Evolutionary conservation across 805 yeast species (phyloP), one percentile per base, ranked within the genome.

Genomic region (Saccharomycopsis capsularis): DNA sequence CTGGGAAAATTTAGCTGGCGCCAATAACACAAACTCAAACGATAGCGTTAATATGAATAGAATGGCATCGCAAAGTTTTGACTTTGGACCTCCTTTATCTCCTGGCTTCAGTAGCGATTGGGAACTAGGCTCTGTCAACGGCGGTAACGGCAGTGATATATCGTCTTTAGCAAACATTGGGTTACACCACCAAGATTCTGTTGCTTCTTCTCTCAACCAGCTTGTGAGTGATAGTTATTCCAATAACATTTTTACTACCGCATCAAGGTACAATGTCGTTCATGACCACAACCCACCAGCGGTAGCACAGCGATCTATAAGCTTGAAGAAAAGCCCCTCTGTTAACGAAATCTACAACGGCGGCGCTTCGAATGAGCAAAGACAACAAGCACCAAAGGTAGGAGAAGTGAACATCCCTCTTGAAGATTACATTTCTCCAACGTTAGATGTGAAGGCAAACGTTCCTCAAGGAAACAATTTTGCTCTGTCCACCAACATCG

Each of bases 31-130:
- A 6, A n/a, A n/a, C 13, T 9, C 38, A 9, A 18, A n/a, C 6
- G 15, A 9, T n/a, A 16, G 38, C 18, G n/a, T 16, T 18, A 13
- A 9, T 13, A 34, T n/a, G 18, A 34, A 34, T 16, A 34, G 18
- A 11, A 34, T 9, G 6, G n/a, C 6, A 5, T 9, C 18, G 15
- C 38, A 9, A 18, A 13, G 16, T 13, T 25, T 25, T 18, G 44
- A 37, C 18, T 44, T 38, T 9, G 36, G 39, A 21, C 19, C 46
- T 19, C 50, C 52, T 23, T 44, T 48, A 19, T 32, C 46, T 4
- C 56, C 54, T 13, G 47, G 51, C 18, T 46, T 53, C 23, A 42
- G 42, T 32, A 50, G 51, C 15, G 54, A 54, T 42, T 53, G 56
- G 56, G 56, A 53, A n/a, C 35, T 51, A 3, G 44, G 47, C 27